Base-by-base conservation (phyloP, 1,284 basidiomycete genomes). In the Boletus mariae region DNA sequence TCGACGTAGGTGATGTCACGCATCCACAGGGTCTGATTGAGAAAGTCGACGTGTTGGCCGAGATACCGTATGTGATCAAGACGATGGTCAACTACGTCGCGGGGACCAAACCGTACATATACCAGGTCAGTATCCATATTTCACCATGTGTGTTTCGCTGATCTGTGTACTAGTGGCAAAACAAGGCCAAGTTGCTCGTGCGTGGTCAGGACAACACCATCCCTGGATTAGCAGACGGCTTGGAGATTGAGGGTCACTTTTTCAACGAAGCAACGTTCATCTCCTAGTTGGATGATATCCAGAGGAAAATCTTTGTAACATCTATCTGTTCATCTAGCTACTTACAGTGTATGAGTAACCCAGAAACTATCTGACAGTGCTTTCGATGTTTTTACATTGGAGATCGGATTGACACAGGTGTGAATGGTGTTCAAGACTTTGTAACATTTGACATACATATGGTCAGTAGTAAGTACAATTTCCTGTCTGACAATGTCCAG, bases 41-140 rank as follows among this genome's bases (percentile, higher is more conserved):
- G 73, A 98, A 98, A 77, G 93, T 99, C 15, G 95, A 99, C 64
- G 87, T 99, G 1, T 80, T 99, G 15, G 94, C 90, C 4, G 95
- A 99, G 76, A 94, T 99, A 62, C 97, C 97, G 8, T 88, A 90
- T 60, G 84, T 97, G 54, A 74, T 96, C 63, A 92, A 92, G 75
- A 84, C 91, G 67, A 83, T 94, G 60, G 87, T 96, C 58, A 93
- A 87, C 69, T 94, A 94, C 62, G 92, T 93, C 31, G 88, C 93
- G 35, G 90, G 92, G 31, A 91, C 92, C 35, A 94, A 95, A 72
- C 94, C 93, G 2, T 96, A 87, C 69, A 90, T 96, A 64, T 96
- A 96, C 69, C 92, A 94, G 79, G 92, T 88, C 7, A 3, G 53
- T 45, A 29, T 46, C 40, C 43, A 31, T n/a, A n/a, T 44, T n/a